phyloP scores from a whole-genome alignment of 768 basidiomycete genomes.

The Boletus edulis region DNA sequence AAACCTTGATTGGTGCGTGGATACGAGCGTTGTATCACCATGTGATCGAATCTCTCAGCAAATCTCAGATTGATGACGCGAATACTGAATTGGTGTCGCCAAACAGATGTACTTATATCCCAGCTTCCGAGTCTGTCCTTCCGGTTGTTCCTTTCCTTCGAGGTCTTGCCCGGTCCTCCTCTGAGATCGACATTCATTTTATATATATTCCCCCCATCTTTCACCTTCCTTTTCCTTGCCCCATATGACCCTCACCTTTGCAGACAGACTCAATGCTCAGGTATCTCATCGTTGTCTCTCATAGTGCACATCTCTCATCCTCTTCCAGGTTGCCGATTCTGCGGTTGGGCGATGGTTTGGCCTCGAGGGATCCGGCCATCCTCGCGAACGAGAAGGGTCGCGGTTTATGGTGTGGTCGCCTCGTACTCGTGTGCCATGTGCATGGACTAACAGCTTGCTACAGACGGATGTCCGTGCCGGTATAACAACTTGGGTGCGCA shows the following conservation, averaged over 20 bases:
- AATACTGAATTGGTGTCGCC: constrained; percentile 8
- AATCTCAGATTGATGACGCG: constrained; percentile 22
- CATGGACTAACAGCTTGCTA: constrained; percentile 4
- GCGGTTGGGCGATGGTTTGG: constrained; percentile 64
- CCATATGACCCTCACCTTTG: constrained; percentile 37
- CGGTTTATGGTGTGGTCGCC: constrained; percentile 49
- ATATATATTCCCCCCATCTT: constrained; percentile 18
- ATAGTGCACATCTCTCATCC: not conserved
- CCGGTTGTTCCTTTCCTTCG: constrained; percentile 2
- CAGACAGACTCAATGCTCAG: constrained; percentile 43
- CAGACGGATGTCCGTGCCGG: constrained; percentile 80
- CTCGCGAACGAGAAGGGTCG: constrained; percentile 60
- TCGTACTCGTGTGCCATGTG: not conserved
- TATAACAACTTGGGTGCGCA: constrained; percentile 74
- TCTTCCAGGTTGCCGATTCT: constrained; percentile 38
- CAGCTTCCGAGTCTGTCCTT: not conserved
- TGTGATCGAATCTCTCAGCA: constrained; percentile 6
- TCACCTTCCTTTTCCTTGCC: constrained; percentile 19
- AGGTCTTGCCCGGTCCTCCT: constrained; percentile 1
- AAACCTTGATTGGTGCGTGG: constrained; percentile 7
- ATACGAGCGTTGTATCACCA: constrained; percentile 22
- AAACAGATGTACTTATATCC: constrained; percentile 12
- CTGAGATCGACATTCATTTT: constrained; percentile 19
- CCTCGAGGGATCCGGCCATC: constrained; percentile 68
- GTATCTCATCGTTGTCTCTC: constrained; percentile 16